Percentiles rank a stretch among this genome's conserved stretches.
These are phyloP conservation scores for Annulohypoxylon nitens DNA, from an alignment of 495 filamentous ascomycete genomes.

Conservation along the genomic window DNA sequence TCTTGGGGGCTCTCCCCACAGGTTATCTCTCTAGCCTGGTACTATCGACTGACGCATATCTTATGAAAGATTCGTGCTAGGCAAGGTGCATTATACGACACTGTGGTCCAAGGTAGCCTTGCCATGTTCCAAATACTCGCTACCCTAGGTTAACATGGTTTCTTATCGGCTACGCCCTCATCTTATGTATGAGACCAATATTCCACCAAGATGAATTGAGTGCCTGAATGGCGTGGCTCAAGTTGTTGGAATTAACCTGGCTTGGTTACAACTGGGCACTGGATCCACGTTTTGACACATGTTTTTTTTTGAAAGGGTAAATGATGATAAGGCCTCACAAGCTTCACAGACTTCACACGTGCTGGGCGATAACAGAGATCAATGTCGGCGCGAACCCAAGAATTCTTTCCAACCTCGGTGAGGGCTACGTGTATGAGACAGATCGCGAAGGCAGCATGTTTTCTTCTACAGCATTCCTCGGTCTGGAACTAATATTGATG, in stretches of 20 bases:
- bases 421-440: background rate
- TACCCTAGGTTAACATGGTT: conserved; percentile 16
- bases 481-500: conserved; percentile 44
- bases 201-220: conserved; percentile 14
- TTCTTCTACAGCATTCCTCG: conserved; percentile 27
- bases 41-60: conserved; percentile 20
- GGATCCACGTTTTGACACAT: conserved; percentile 25
- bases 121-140: conserved; percentile 22
- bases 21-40: conserved; percentile 34
- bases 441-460: conserved; percentile 14
- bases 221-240: conserved; percentile 16
- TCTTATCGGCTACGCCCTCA: conserved; percentile 35
- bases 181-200: conserved; percentile 31
- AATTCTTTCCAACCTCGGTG: conserved; percentile 21
- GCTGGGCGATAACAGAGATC: conserved; percentile 28
- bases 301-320: conserved; percentile 3
- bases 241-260: conserved; percentile 17
- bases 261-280: conserved; percentile 23
- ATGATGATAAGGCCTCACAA: conserved; percentile 34
- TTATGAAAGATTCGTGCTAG: conserved; percentile 27
- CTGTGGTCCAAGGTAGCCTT: conserved; percentile 7
- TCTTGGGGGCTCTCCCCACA: conserved; percentile 42
- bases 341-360: conserved; percentile 13
- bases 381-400: conserved; percentile 8
- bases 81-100: conserved; percentile 22